These are phyloP conservation scores for Ceratocystis eucalypticola DNA, from an alignment of 2,329 filamentous ascomycete genomes.

Conservation along the genomic window DNA sequence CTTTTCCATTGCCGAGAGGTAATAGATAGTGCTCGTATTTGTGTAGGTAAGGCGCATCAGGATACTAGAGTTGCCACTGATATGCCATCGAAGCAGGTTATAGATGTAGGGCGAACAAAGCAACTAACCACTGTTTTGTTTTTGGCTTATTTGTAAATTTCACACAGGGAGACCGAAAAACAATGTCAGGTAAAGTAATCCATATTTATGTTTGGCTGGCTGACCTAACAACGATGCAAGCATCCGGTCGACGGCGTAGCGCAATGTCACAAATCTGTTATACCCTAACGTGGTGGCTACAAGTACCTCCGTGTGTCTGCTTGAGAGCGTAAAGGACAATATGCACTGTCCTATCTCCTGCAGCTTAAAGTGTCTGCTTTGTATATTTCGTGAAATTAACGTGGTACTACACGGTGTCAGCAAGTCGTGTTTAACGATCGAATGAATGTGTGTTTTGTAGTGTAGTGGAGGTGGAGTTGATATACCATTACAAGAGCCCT, in stretches of 20 bases:
- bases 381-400: constrained; percentile 21
- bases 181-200: background rate
- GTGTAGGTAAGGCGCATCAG: background rate
- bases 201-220: background rate
- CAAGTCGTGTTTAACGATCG: background rate
- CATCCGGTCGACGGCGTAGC: background rate
- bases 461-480: background rate
- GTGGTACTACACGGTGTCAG: constrained; percentile 23
- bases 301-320: background rate
- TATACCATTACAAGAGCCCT: constrained; percentile 27
- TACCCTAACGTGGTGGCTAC: background rate
- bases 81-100: background rate
- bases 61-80: background rate
- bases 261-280: background rate
- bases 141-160: background rate
- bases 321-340: background rate
- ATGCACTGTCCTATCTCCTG: background rate
- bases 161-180: background rate
- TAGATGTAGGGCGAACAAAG: background rate
- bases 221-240: background rate
- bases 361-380: background rate
- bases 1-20: background rate
- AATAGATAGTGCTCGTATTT: background rate
- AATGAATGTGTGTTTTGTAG: background rate
- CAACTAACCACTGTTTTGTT: background rate